Conservation (phyloP, 208 protist genomes). For the Leptomonas pyrrhocoris region DNA sequence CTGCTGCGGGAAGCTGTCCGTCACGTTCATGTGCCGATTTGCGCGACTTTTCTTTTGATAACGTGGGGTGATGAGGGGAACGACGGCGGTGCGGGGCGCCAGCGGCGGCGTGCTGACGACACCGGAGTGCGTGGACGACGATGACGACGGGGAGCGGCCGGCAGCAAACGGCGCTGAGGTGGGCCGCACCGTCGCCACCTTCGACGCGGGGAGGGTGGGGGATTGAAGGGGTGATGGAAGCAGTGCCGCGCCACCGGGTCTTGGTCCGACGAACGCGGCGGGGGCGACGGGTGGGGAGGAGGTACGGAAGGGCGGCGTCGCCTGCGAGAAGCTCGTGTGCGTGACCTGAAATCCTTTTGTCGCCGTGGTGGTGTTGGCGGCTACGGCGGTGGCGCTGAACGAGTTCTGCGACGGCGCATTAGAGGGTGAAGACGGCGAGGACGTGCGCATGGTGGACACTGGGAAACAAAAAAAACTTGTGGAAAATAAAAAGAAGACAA, state of each 20-base stretch:
- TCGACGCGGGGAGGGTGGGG: conserved; percentile 8
- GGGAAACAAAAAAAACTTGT: neutral
- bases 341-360: conserved; percentile 34
- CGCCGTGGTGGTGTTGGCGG: neutral
- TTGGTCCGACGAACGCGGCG: conserved; percentile 19
- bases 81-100: conserved; percentile 38
- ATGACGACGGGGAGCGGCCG: conserved; percentile 14
- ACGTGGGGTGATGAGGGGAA: conserved; percentile 82
- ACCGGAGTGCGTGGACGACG: conserved; percentile 17
- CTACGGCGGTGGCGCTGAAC: neutral
- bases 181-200: neutral
- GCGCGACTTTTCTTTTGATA: conserved; percentile 76
- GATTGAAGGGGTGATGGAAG: conserved; percentile 7
- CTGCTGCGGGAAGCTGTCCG: conserved; percentile 48
- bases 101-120: conserved; percentile 37
- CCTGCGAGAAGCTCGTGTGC: conserved; percentile 37
- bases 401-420: neutral
- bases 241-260: neutral
- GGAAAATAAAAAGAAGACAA: conserved; percentile 9
- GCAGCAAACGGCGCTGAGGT: neutral
- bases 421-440: neutral
- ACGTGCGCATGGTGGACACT: conserved; percentile 3
- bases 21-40: conserved; percentile 65
- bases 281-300: conserved; percentile 13
- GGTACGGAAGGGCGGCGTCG: conserved; percentile 18